phyloP scores from a whole-genome alignment of 305 asterid species.

The Solanum chacoense region DNA sequence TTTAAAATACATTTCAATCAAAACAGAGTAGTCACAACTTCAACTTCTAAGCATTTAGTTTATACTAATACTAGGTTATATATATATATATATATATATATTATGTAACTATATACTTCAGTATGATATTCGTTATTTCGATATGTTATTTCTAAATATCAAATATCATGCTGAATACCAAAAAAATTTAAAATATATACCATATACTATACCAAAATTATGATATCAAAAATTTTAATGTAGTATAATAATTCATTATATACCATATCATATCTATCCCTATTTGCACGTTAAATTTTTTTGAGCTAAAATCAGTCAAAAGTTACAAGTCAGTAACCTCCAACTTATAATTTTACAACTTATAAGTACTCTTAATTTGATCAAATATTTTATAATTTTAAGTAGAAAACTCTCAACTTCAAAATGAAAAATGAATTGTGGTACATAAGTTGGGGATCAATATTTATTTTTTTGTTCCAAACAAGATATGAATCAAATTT shows the following conservation, averaged over 20 bases:
- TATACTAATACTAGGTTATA: neutral
- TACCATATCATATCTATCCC: too few species aligned
- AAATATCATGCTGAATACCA: too few species aligned
- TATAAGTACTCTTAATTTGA: neutral
- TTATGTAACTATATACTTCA: neutral
- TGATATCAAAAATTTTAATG: neutral
- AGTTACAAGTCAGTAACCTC: neutral
- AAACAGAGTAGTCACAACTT: neutral
- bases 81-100: too few species aligned
- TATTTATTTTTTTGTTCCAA: neutral
- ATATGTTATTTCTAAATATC: too few species aligned
- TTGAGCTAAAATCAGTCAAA: neutral
- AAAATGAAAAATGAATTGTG: neutral
- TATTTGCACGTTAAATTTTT: neutral
- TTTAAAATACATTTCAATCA: too few species aligned
- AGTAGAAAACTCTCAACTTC: neutral
- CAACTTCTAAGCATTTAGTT: too few species aligned
- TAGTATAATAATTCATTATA: too few species aligned
- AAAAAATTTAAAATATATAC: too few species aligned
- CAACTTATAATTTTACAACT: neutral
- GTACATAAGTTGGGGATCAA: neutral
- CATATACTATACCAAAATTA: neutral
- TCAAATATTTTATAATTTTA: neutral
- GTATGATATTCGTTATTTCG: too few species aligned
- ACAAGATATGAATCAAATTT: neutral